A percentile compares a stretch with the other conserved stretches of the same genome.
These are phyloP conservation scores for Phytophthora multivora DNA, from an alignment of 352 stramenopile genomes.

Conservation along the genomic window DNA sequence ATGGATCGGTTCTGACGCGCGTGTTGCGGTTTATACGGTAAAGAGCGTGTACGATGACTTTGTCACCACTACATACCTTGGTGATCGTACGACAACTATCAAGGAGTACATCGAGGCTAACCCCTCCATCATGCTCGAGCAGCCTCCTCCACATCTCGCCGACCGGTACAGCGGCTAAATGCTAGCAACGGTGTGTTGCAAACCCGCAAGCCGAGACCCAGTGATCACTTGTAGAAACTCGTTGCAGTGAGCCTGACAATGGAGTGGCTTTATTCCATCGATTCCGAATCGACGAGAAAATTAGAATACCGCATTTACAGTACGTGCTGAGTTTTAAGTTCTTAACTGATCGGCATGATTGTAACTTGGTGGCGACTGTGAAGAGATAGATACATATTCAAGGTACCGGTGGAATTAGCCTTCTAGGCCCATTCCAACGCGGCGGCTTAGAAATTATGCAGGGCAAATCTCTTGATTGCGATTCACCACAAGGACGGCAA, in stretches of 20 bases:
- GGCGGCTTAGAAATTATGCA: conserved; percentile 73
- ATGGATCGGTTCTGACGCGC: background rate
- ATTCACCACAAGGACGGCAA: conserved; percentile 61
- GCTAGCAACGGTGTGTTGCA: background rate
- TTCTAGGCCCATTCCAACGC: conserved; percentile 24
- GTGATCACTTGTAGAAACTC: too few species aligned
- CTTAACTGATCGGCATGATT: too few species aligned
- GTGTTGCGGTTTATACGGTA: background rate
- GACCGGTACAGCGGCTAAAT: conserved; percentile 79
- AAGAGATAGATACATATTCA: too few species aligned
- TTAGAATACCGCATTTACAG: too few species aligned
- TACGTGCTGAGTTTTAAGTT: too few species aligned
- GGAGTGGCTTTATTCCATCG: too few species aligned
- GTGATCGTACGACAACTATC: conserved; percentile 89
- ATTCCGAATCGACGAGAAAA: too few species aligned
- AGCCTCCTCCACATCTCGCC: conserved; percentile 72
- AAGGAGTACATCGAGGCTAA: conserved; percentile 82
- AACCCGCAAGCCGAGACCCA: too few species aligned
- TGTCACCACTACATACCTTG: conserved; percentile 90
- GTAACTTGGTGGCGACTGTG: too few species aligned
- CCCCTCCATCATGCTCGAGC: conserved; percentile 82
- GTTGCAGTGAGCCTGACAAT: too few species aligned
- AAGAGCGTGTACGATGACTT: conserved; percentile 80
- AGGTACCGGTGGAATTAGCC: conserved; percentile 50
- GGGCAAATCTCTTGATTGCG: conserved; percentile 85